A percentile compares a stretch with the other conserved stretches of the same genome.
Conservation (phyloP, 2,329 filamentous ascomycete genomes). For the Knufia fluminis region DNA sequence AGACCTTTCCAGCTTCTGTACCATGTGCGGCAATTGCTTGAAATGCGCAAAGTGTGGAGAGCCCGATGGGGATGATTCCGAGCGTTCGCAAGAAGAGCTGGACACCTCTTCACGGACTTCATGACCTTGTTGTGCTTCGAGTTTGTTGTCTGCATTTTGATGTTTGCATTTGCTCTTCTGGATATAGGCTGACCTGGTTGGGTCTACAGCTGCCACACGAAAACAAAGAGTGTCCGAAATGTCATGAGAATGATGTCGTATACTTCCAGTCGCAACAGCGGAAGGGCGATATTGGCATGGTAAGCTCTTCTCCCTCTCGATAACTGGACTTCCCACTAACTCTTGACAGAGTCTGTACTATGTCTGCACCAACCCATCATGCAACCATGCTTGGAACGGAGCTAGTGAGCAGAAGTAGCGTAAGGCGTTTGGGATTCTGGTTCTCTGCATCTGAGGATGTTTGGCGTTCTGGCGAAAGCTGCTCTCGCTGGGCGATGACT, state of each 20-base stretch:
- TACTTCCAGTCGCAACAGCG: slow-evolving; percentile 99
- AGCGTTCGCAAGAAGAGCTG: slow-evolving; percentile 6
- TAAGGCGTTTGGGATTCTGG: slow-evolving; percentile 14
- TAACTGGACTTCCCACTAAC: background rate
- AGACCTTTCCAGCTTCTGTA: slow-evolving; percentile 42
- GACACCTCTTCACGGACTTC: slow-evolving; percentile 5
- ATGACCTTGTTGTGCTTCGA: background rate
- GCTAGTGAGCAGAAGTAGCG: slow-evolving; percentile 28
- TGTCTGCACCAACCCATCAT: slow-evolving; percentile 69
- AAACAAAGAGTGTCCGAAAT: slow-evolving; percentile 75
- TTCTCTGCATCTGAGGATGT: background rate
- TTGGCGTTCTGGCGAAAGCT: no score
- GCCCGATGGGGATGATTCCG: slow-evolving; percentile 29
- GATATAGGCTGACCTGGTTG: slow-evolving; percentile 24
- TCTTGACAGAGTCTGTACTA: slow-evolving; percentile 86
- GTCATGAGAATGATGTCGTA: slow-evolving; percentile 80
- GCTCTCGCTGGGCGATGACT: background rate
- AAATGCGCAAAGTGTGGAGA: slow-evolving; percentile 45
- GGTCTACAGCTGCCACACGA: slow-evolving; percentile 73
- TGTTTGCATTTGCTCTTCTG: slow-evolving; percentile 15
- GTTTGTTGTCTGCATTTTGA: slow-evolving; percentile 3
- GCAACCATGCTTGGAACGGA: slow-evolving; percentile 63
- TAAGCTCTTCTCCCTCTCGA: slow-evolving; percentile 41
- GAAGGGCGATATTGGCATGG: slow-evolving; percentile 96
- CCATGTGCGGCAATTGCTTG: slow-evolving; percentile 50